These are phyloP conservation scores for Oryza brachyantha DNA, from an alignment of 176 grass and related monocot genomes.

Conservation along the genomic window DNA sequence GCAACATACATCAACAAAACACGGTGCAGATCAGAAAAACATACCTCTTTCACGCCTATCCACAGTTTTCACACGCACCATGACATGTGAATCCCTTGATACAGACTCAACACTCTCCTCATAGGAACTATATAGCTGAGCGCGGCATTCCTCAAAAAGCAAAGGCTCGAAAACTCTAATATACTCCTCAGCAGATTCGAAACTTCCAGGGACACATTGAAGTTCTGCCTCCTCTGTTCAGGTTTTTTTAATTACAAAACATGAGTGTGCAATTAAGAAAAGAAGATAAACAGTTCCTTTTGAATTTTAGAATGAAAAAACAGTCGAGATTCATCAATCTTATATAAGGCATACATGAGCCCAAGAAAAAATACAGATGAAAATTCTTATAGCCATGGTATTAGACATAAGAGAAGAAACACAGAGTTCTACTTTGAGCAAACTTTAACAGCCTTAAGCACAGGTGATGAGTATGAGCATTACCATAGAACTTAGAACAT, in stretches of 20 bases:
- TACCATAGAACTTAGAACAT: background rate
- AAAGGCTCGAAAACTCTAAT: slow-evolving; percentile 95
- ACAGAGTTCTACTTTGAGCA: background rate
- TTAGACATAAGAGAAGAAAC: slow-evolving; percentile 1
- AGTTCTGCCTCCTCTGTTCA: slow-evolving; percentile 90
- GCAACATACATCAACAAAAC: background rate
- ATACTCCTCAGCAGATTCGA: slow-evolving; percentile 93
- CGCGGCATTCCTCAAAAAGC: slow-evolving; percentile 99
- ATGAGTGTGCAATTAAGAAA: background rate
- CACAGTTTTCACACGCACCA: slow-evolving; percentile 70
- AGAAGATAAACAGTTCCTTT: background rate
- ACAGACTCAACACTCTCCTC: slow-evolving; percentile 81
- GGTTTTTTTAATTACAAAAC: slow-evolving; percentile 7
- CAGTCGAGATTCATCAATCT: background rate
- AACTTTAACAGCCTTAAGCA: background rate
- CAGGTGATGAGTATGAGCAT: background rate
- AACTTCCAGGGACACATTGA: slow-evolving; percentile 87
- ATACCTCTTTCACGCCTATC: slow-evolving; percentile 97
- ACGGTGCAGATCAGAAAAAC: background rate
- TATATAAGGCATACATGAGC: slow-evolving; percentile 5
- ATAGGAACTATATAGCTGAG: slow-evolving; percentile 90
- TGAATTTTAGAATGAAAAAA: background rate
- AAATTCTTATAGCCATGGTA: background rate
- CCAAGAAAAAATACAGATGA: background rate
- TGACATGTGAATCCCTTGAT: slow-evolving; percentile 78